Percentiles rank a stretch among this genome's conserved stretches.
Evolutionary conservation across 192 early-diverging fungal genomes (phyloP).

Genomic region (Chytriomyces sp.): DNA sequence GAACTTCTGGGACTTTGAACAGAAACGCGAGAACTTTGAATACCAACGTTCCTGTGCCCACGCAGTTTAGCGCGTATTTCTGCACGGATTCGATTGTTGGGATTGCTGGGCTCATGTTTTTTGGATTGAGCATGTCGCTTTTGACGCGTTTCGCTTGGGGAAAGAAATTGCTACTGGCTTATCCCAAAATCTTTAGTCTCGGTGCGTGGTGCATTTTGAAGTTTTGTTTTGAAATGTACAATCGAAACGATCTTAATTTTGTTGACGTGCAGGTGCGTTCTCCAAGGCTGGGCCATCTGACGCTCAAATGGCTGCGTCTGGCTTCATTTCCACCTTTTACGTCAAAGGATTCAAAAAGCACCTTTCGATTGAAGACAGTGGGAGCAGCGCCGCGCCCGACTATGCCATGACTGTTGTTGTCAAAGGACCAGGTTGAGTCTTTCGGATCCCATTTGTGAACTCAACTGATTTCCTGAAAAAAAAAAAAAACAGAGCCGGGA

Average conservation of each 20-base stretch:
- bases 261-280: slow-evolving; percentile 42
- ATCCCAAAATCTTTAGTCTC: slow-evolving; percentile 64
- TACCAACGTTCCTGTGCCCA: slow-evolving; percentile 40
- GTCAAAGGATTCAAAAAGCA: slow-evolving; percentile 55
- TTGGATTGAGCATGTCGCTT: slow-evolving; percentile 56
- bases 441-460: background rate
- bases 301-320: slow-evolving; percentile 59
- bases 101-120: slow-evolving; percentile 35
- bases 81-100: slow-evolving; percentile 49
- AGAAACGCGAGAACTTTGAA: too few species aligned
- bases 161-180: slow-evolving; percentile 58
- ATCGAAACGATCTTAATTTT: background rate
- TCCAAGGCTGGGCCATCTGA: slow-evolving; percentile 58
- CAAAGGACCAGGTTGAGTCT: slow-evolving; percentile 50
- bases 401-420: slow-evolving; percentile 57
- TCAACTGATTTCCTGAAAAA: background rate
- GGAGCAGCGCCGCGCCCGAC: slow-evolving; percentile 12
- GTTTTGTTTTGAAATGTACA: background rate
- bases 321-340: slow-evolving; percentile 60
- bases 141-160: slow-evolving; percentile 58
- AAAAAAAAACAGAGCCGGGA: slow-evolving; percentile 59
- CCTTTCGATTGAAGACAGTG: background rate
- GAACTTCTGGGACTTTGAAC: background rate
- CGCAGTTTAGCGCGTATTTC: slow-evolving; percentile 70
- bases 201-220: slow-evolving; percentile 31